Base-by-base conservation (phyloP, 768 basidiomycete genomes). In the Harrya chromipes region DNA sequence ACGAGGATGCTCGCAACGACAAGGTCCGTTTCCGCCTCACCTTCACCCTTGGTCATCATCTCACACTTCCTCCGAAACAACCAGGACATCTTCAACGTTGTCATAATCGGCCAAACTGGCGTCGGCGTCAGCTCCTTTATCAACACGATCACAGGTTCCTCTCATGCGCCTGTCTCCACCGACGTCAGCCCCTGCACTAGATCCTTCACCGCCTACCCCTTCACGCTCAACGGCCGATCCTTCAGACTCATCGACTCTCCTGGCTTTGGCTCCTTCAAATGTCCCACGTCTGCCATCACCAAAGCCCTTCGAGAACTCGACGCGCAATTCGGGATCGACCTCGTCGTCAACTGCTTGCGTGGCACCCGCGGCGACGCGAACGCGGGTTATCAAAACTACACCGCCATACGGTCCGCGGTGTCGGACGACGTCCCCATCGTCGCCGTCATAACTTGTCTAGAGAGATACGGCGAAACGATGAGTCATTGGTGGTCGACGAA, bases 401-500 rank as follows among this genome's bases (percentile, higher is more conserved):
- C 50, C 36, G 57, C 62, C 4, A 60, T 64, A 47, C 60, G 63
- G 17, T 60, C 63, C 1, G 62, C 63, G 1, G 61, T 64, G n/a
- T 63, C 62, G 1, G 63, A 63, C 29, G 63, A 67, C 33, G 67
- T 69, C 2, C 65, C 62, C 1, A 66, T 71, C 49, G 65, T 67
- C 7, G 54, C 60, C 0, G 62, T 67, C 12, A 50, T 70, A 10
- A 69, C 62, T 1, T 64, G 65, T 44, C 49, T 70, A 16, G 70
- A 70, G 53, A 61, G 60, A 33, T 65, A 62, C 27, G 37, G 61
- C 16, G 55, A 59, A 16, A 54, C 64, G 42, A 72, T 71, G 64
- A 60, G 54, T 14, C 62, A 63, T 36, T 77, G 75, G 75, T 76
- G 73, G 74, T 54, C 53, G 27, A 52, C 56, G 37, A 73, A 75